Percentiles rank a stretch among this genome's conserved stretches.
phyloP scores from a whole-genome alignment of 495 filamentous ascomycete genomes.

The Talaromyces thailandensis region DNA sequence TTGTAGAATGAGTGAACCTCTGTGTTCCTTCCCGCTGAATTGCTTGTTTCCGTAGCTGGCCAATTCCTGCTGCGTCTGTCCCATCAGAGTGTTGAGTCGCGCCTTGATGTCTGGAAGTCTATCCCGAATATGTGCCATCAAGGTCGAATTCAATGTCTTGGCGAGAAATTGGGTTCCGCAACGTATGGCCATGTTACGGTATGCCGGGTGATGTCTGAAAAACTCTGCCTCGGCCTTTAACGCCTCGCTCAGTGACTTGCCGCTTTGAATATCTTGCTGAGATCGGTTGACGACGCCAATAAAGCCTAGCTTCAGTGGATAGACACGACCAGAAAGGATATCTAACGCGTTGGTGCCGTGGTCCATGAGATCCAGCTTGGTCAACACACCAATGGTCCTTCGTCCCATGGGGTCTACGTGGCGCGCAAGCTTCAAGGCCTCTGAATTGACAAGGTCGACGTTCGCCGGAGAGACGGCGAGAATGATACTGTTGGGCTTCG shows the following conservation, averaged over 20 bases:
- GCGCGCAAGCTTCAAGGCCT: slow-evolving; percentile 91
- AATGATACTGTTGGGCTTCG: slow-evolving; percentile 97
- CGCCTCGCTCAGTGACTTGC: slow-evolving; percentile 83
- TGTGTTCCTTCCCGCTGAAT: slow-evolving; percentile 94
- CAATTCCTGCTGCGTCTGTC: slow-evolving; percentile 96
- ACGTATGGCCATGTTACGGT: slow-evolving; percentile 87
- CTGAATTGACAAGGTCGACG: slow-evolving; percentile 97
- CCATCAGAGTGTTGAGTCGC: slow-evolving; percentile 94
- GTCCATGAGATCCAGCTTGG: slow-evolving; percentile 98
- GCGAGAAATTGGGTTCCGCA: slow-evolving; percentile 95
- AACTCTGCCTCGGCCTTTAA: slow-evolving; percentile 88
- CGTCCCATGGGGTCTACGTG: slow-evolving; percentile 94
- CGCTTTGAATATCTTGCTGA: slow-evolving; percentile 95
- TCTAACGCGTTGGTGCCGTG: slow-evolving; percentile 97
- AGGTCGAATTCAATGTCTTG: slow-evolving; percentile 86
- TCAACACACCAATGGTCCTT: slow-evolving; percentile 93
- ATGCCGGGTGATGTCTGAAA: slow-evolving; percentile 94
- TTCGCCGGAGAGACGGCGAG: slow-evolving; percentile 96
- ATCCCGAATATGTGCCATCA: slow-evolving; percentile 96
- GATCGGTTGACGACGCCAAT: slow-evolving; percentile 98
- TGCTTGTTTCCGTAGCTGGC: slow-evolving; percentile 98
- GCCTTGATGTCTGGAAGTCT: slow-evolving; percentile 97
- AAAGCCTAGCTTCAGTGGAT: slow-evolving; percentile 94
- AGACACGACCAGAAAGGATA: slow-evolving; percentile 91
- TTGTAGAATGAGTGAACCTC: slow-evolving; percentile 89